A percentile compares a stretch with the other conserved stretches of the same genome.
Evolutionary conservation across 2,329 filamentous ascomycete species (phyloP).

Genomic region (Colletotrichum kahawae): DNA sequence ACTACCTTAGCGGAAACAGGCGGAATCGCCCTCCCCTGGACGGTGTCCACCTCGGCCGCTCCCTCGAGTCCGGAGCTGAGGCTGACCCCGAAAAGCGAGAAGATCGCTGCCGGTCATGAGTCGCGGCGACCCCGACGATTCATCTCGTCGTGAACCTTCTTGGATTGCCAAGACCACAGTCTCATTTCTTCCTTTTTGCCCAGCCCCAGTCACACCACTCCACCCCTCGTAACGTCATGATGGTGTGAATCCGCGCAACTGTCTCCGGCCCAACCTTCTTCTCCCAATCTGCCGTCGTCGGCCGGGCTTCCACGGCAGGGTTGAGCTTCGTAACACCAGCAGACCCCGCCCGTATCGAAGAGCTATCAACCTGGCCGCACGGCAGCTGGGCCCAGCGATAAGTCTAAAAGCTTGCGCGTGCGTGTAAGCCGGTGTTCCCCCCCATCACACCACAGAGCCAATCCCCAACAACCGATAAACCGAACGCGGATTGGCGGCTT

Average conservation of each 20-base stretch:
- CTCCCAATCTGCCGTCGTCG: background rate
- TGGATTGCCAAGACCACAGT: background rate
- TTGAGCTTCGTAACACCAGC: background rate
- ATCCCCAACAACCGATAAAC: background rate
- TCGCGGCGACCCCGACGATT: constrained; percentile 1
- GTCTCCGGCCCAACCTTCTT: background rate
- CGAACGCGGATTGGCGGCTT: background rate
- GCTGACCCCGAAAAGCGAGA: background rate
- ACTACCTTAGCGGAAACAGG: background rate
- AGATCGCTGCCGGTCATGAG: constrained; percentile 4
- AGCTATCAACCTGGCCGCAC: background rate
- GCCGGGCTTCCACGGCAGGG: background rate
- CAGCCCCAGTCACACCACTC: constrained; percentile 6
- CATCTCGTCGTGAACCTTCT: background rate
- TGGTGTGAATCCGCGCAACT: background rate
- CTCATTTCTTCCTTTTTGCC: background rate
- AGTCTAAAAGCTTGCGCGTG: background rate
- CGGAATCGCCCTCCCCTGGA: background rate
- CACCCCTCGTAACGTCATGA: background rate
- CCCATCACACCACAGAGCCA: background rate
- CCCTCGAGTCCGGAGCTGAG: background rate
- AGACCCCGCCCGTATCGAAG: background rate
- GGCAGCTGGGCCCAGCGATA: background rate
- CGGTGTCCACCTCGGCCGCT: background rate
- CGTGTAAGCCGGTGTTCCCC: background rate